Percentiles rank a stretch among this genome's conserved stretches.
These are phyloP conservation scores for Podospora anserina DNA, from an alignment of 495 filamentous ascomycete genomes.

Conservation along the genomic window DNA sequence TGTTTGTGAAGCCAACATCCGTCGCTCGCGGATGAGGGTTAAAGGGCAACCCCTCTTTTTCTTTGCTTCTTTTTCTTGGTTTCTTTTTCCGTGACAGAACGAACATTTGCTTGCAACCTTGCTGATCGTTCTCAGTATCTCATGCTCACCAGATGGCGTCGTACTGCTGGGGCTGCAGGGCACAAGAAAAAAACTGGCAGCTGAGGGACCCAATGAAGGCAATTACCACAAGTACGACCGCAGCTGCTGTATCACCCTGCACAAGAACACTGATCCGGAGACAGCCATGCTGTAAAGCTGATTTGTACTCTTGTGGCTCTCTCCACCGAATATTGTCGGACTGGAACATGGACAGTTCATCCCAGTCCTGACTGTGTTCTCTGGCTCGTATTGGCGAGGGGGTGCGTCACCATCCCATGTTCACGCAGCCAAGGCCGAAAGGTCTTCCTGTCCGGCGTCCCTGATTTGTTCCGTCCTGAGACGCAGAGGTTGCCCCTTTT, in stretches of 20 bases:
- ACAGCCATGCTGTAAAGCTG: slow-evolving; percentile 13
- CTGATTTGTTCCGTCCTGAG: neutral
- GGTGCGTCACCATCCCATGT: neutral
- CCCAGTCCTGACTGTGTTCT: neutral
- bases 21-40: neutral
- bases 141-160: neutral
- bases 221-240: slow-evolving; percentile 9
- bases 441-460: neutral
- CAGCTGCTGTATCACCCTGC: slow-evolving; percentile 10
- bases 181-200: neutral
- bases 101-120: neutral
- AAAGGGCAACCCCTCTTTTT: neutral
- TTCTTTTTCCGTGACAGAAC: neutral
- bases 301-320: slow-evolving; percentile 1
- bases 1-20: slow-evolving; percentile 1
- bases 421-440: neutral
- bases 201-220: slow-evolving; percentile 4
- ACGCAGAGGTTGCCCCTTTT: neutral
- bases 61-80: neutral
- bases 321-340: slow-evolving; percentile 15
- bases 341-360: neutral
- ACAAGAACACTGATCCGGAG: slow-evolving; percentile 14
- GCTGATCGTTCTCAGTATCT: neutral
- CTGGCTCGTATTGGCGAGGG: slow-evolving; percentile 3
- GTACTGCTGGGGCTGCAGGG: slow-evolving; percentile 1